A percentile compares a stretch with the other conserved stretches of the same genome.
phyloP scores from a whole-genome alignment of 2,329 filamentous ascomycete species.

The Torrubiella hemipterigena region DNA sequence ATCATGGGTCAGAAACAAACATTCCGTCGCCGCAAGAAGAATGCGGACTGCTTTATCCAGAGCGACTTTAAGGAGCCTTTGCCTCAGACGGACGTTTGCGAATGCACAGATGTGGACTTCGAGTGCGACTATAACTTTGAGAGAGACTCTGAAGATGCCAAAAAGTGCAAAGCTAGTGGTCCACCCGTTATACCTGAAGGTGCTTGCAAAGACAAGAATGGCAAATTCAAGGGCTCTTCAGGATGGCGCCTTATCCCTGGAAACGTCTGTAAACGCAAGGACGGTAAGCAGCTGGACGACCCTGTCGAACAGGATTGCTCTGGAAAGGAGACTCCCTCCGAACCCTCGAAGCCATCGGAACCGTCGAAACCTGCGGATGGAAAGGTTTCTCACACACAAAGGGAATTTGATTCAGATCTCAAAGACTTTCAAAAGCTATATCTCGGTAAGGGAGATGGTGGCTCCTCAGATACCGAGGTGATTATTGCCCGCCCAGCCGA shows the following conservation, averaged over 20 bases:
- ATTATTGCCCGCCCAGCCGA: conserved; percentile 41
- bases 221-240: conserved; percentile 72
- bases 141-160: conserved; percentile 48
- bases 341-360: neutral
- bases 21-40: conserved; percentile 73
- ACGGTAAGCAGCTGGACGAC: conserved; percentile 55
- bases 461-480: conserved; percentile 58
- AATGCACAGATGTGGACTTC: conserved; percentile 75
- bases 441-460: conserved; percentile 62
- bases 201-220: conserved; percentile 55
- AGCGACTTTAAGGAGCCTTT: conserved; percentile 71
- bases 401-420: conserved; percentile 49
- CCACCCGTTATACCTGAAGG: conserved; percentile 56
- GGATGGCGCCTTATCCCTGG: conserved; percentile 89
- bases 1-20: conserved; percentile 94
- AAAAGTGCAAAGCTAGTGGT: conserved; percentile 55
- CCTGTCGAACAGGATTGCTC: conserved; percentile 62
- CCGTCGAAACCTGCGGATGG: conserved; percentile 43
- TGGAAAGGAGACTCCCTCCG: neutral
- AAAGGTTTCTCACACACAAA: conserved; percentile 49
- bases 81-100: conserved; percentile 60
- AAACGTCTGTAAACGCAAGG: conserved; percentile 54
- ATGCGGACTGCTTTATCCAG: conserved; percentile 80
- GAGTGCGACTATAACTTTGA: conserved; percentile 95
- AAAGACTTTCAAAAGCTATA: conserved; percentile 51